phyloP scores from a whole-genome alignment of 2,329 filamentous ascomycete genomes.

The Stagonosporopsis vannaccii region DNA sequence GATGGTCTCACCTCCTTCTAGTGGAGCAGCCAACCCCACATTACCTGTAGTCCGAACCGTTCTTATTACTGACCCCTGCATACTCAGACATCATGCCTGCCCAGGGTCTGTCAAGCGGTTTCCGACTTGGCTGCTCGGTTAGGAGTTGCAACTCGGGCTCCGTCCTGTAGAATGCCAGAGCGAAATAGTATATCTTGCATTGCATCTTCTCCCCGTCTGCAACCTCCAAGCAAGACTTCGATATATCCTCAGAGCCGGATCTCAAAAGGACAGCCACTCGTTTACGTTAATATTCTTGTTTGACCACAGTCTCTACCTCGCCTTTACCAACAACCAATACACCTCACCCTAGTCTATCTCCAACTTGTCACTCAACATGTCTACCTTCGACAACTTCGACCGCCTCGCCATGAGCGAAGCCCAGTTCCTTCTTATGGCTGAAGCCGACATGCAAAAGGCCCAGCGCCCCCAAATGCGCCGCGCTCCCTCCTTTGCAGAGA shows the following conservation, averaged over 20 bases:
- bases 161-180: not conserved
- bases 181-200: constrained; percentile 16
- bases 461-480: constrained; percentile 3
- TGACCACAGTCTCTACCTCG: constrained; percentile 13
- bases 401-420: constrained; percentile 23
- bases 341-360: not conserved
- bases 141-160: constrained; percentile 1
- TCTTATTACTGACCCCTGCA: not conserved
- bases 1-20: not conserved
- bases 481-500: constrained; percentile 16
- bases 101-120: constrained; percentile 15
- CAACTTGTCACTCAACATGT: constrained; percentile 3
- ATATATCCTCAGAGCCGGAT: constrained; percentile 17
- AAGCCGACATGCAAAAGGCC: constrained; percentile 5
- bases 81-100: not conserved
- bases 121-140: not conserved
- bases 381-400: constrained; percentile 19
- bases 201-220: not conserved
- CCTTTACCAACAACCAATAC: not conserved
- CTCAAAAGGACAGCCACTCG: constrained; percentile 20
- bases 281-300: constrained; percentile 8
- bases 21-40: not conserved
- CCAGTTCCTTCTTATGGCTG: constrained; percentile 16
- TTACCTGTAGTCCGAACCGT: not conserved
- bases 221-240: constrained; percentile 18